phyloP scores from a whole-genome alignment of 2,329 filamentous ascomycete genomes.

The Cytospora mali region DNA sequence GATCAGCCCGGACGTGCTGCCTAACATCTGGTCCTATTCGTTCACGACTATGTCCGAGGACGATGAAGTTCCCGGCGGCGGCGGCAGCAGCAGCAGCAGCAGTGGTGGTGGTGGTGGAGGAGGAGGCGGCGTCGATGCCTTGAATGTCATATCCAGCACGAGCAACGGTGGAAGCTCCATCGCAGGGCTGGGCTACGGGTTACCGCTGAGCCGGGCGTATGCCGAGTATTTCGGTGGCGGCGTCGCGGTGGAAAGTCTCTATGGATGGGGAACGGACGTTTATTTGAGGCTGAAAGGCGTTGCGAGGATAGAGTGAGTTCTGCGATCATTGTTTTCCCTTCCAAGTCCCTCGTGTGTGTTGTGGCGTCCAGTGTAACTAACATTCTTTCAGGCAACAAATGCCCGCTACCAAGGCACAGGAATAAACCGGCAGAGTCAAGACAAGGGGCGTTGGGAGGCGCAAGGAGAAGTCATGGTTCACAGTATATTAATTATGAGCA shows the following conservation, averaged over 20 bases:
- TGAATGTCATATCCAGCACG: conserved; percentile 74
- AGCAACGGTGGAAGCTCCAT: conserved; percentile 78
- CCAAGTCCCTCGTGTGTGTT: neutral
- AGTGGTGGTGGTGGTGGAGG: conserved; percentile 46
- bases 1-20: conserved; percentile 80
- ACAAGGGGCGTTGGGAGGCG: neutral
- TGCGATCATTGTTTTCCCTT: neutral
- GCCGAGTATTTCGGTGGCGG: conserved; percentile 98
- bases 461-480: neutral
- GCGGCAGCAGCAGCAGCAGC: conserved; percentile 55
- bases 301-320: conserved; percentile 51
- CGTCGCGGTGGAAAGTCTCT: conserved; percentile 91
- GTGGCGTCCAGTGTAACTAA: neutral
- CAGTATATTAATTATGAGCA: conserved; percentile 20
- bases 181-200: conserved; percentile 87
- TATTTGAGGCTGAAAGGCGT: conserved; percentile 67
- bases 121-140: conserved; percentile 61
- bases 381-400: neutral
- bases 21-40: conserved; percentile 94
- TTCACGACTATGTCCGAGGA: conserved; percentile 91
- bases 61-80: conserved; percentile 45
- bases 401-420: neutral
- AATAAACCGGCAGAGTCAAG: neutral
- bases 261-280: conserved; percentile 84
- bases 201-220: conserved; percentile 89